Evolutionary conservation across 106 monocot species (phyloP), one percentile per base, ranked within the genome.

Genomic region (Phalaenopsis aphrodite): DNA sequence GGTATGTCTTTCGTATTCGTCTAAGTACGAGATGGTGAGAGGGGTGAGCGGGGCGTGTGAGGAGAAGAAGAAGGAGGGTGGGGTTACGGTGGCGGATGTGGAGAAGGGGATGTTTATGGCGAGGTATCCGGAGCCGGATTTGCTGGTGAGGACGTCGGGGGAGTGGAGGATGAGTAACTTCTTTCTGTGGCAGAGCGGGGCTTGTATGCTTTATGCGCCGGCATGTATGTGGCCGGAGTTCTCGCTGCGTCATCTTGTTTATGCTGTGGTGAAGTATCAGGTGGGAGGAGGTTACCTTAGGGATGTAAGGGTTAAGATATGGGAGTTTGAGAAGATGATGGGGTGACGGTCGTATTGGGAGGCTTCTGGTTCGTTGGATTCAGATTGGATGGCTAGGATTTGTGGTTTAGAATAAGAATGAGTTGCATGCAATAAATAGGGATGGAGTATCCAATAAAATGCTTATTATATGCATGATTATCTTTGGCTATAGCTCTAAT

Each of bases 151-250:
- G 79, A 90, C 88, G 17, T 84, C 85, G 4, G 90, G 90, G 41
- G 90, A 90, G 80, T 88, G 85, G 16, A 52, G 88, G 76, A 65
- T 86, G 76, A 91, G 88, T 55, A 91, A 91, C 61, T 88, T 81
- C 58, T 49, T 88, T 3, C 67, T 84, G 42, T 90, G 87, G 90
- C 90, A 91, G 76, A 84, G 81, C 18, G 38, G 17, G 0, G 4
- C 16, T 5, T 78, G 72, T 36, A 21, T 85, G 36, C 58, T 87
- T 41, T 65, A 85, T 23, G 37, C 80, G 6, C 83, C 85, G 15
- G n/a, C 11, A 8, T 74, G 78, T 21, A 72, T 87, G 2, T 90
- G 85, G 90, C 90, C 87, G 15, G 87, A 90, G 80, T 18, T 90
- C 12, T 77, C 85, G 1, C 24, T 84, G 2, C 19, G 83, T 75